Evolutionary conservation across 345 rosid species (phyloP).

Genomic region (Psidium guajava): DNA sequence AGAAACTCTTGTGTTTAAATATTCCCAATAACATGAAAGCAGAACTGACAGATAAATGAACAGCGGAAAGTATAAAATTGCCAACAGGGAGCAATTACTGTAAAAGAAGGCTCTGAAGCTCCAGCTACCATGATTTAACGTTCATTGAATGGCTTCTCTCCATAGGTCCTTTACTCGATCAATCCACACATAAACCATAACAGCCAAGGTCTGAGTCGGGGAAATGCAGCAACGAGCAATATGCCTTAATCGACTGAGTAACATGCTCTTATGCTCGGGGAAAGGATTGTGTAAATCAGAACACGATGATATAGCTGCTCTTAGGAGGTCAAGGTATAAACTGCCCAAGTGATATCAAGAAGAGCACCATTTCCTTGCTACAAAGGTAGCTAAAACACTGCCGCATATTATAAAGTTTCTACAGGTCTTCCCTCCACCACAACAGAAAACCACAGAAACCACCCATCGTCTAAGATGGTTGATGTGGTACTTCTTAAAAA

Average conservation of each 20-base stretch:
- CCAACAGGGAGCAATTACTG: not conserved
- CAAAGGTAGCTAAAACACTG: not conserved
- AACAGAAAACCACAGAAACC: not conserved
- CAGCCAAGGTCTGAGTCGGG: not conserved
- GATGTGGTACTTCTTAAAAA: not conserved
- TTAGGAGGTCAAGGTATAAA: not conserved
- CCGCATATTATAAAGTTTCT: not conserved
- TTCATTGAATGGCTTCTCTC: not conserved
- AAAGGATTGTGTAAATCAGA: not conserved
- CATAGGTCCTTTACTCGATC: not conserved
- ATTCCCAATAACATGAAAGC: not conserved
- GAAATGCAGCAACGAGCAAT: not conserved
- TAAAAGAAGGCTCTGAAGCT: not conserved
- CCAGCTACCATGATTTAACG: not conserved
- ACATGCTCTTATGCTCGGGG: not conserved
- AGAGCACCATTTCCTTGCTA: not conserved
- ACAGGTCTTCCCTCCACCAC: not conserved
- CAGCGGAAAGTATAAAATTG: not conserved
- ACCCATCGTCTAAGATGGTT: not conserved
- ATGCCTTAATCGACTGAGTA: not conserved
- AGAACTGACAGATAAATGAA: fast-evolving
- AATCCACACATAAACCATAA: not conserved
- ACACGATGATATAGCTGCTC: not conserved
- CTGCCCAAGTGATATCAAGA: not conserved
- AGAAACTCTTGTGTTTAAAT: not conserved